A percentile compares a stretch with the other conserved stretches of the same genome.
These are phyloP conservation scores for Rachicladosporium sp. DNA, from an alignment of 2,329 filamentous ascomycete species.

Conservation along the genomic window DNA sequence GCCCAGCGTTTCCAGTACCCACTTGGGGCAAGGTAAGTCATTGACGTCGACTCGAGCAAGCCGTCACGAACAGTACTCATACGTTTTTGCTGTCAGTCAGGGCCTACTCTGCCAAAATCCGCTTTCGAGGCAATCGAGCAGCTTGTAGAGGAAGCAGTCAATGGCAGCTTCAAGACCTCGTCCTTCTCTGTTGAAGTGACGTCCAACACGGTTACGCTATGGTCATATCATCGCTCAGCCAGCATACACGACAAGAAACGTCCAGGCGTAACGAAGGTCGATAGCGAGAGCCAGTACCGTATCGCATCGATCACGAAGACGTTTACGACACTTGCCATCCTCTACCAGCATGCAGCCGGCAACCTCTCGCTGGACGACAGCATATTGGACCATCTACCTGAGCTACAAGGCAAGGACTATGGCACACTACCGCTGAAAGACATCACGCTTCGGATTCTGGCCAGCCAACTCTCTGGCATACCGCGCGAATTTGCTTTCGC, in stretches of 20 bases:
- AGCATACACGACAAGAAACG: slow-evolving; percentile 24
- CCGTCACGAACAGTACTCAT: background rate
- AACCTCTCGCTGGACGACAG: slow-evolving; percentile 35
- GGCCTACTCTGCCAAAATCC: slow-evolving; percentile 6
- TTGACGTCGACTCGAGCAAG: slow-evolving; percentile 14
- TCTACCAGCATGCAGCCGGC: slow-evolving; percentile 43
- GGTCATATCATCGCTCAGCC: slow-evolving; percentile 28
- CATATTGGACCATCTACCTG: slow-evolving; percentile 33
- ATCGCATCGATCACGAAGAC: slow-evolving; percentile 31
- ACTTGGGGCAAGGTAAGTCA: slow-evolving; percentile 12
- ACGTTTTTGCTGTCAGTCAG: background rate
- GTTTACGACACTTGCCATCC: slow-evolving; percentile 38
- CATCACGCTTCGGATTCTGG: slow-evolving; percentile 30
- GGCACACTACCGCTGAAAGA: slow-evolving; percentile 30
- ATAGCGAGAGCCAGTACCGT: slow-evolving; percentile 29
- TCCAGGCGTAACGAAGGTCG: slow-evolving; percentile 25
- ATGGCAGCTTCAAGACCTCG: slow-evolving; percentile 17
- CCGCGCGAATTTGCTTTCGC: slow-evolving; percentile 25
- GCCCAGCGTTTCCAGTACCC: slow-evolving; percentile 27
- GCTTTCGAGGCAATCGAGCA: slow-evolving; percentile 21
- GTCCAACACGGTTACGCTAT: slow-evolving; percentile 26
- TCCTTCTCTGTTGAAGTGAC: slow-evolving; percentile 32
- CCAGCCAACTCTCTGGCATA: slow-evolving; percentile 30
- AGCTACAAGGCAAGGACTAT: slow-evolving; percentile 30
- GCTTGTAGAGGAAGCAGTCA: slow-evolving; percentile 16